Conservation (phyloP, 768 basidiomycete genomes). For the Paxillus involutus region DNA sequence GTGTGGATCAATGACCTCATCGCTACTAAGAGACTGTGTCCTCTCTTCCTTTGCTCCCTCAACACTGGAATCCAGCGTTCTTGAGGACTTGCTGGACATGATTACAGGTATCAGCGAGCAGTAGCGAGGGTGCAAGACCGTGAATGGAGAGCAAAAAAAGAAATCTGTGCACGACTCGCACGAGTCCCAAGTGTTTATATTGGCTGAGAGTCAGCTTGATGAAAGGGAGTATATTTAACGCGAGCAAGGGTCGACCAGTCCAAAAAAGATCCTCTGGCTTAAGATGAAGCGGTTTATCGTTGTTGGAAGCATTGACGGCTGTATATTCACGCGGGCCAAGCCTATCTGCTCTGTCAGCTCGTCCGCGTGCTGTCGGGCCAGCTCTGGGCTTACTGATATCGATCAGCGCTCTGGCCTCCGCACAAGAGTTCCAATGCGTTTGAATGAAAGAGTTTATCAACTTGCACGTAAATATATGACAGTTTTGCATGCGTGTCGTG, state of each 20-base stretch:
- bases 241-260: not conserved
- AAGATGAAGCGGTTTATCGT: too few species aligned
- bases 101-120: not conserved
- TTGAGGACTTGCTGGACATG: slow-evolving; percentile 9
- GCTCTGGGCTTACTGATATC: too few species aligned
- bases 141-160: not conserved
- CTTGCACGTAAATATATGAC: too few species aligned
- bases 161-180: not conserved
- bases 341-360: too few species aligned
- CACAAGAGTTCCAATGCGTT: too few species aligned
- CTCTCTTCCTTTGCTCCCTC: slow-evolving; percentile 8
- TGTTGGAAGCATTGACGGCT: too few species aligned
- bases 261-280: too few species aligned
- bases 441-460: too few species aligned
- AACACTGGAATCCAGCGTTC: slow-evolving; percentile 1
- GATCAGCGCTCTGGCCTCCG: too few species aligned
- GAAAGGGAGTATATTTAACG: not conserved
- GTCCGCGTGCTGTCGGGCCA: too few species aligned
- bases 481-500: too few species aligned
- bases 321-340: too few species aligned
- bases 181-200: not conserved
- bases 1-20: slow-evolving; percentile 10
- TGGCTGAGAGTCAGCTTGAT: not conserved
- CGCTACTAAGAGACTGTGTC: not conserved
- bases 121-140: not conserved